Evolutionary conservation across 495 filamentous ascomycete genomes (phyloP), one percentile per base, ranked within the genome.

Genomic region (Aspergillus baeticus): DNA sequence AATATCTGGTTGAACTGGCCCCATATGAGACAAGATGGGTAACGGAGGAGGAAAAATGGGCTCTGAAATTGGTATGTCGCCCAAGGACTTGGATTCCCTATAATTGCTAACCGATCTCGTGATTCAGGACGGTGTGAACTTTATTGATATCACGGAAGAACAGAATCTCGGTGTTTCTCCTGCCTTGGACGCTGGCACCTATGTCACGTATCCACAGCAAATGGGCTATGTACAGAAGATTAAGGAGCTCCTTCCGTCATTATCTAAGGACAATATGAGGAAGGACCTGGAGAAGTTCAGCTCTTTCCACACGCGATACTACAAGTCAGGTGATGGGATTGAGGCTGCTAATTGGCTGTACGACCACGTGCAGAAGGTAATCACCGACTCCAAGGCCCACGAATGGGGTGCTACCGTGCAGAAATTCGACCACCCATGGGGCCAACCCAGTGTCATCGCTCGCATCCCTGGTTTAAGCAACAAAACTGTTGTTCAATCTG

Each of bases 11-110:
- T 57, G 92, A 98, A 77, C 73, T 96, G n/a, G 77, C 82, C 14
- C 93, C 91, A n/a, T 91, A 89, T 55, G 81, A 90, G 60, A 91
- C 84, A 20, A 72, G 77, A 73, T 95, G 89, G 88, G 86, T 96
- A 21, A 93, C 89, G 0, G 93, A 98, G 62, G 91, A 96, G 26
- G 85, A 96, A 74, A 98, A 98, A 74, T 96, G 95, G 89, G 84
- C 82, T 60, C 76, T 98, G 57, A 86, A 89, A 69, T 77, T 92
- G 61, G 91, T 96, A 82, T 53, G 85, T 72, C 21, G 56, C 51
- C 10, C 20, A 26, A 29, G 35, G 17, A 51, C 13, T 5, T 15
- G 1, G 18, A 23, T 18, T 13, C 15, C 52, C 29, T 35, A 2
- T 7, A 38, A 22, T 50, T 11, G 41, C 44, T 62, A 57, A 67